phyloP scores from a whole-genome alignment of 2,329 filamentous ascomycete genomes.

The Seiridium unicorne region DNA sequence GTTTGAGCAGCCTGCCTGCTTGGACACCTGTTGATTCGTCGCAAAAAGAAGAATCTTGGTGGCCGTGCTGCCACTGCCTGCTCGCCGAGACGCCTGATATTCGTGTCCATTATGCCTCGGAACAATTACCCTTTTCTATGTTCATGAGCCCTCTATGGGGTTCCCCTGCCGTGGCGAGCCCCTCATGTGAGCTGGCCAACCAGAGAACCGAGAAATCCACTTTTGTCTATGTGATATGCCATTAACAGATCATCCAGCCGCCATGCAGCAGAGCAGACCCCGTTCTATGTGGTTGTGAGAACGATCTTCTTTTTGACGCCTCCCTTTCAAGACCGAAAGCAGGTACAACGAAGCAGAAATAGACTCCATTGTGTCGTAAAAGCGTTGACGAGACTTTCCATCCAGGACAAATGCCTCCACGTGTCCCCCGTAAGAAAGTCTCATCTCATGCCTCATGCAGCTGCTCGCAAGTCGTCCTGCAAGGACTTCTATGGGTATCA shows the following conservation, averaged over 20 bases:
- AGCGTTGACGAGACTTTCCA: slow-evolving; percentile 18
- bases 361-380: slow-evolving; percentile 30
- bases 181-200: slow-evolving; percentile 29
- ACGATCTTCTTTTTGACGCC: slow-evolving; percentile 22
- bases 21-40: slow-evolving; percentile 15
- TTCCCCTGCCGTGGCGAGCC: slow-evolving; percentile 23
- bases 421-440: slow-evolving; percentile 23
- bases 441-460: slow-evolving; percentile 27
- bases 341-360: slow-evolving; percentile 30
- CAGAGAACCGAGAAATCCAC: slow-evolving; percentile 63
- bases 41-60: slow-evolving; percentile 3
- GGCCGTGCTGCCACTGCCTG: slow-evolving; percentile 26
- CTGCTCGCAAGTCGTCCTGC: slow-evolving; percentile 27
- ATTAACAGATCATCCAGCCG: slow-evolving; percentile 28
- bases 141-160: slow-evolving; percentile 27
- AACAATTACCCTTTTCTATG: slow-evolving; percentile 31
- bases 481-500: slow-evolving; percentile 35
- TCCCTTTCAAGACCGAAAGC: slow-evolving; percentile 28
- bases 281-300: slow-evolving; percentile 30
- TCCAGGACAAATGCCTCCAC: slow-evolving; percentile 27
- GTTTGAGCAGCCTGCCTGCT: slow-evolving; percentile 24
- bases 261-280: slow-evolving; percentile 26
- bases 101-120: slow-evolving; percentile 21
- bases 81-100: slow-evolving; percentile 28
- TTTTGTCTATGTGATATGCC: slow-evolving; percentile 58